Percentiles rank a stretch among this genome's conserved stretches.
Conservation (phyloP, 2,329 filamentous ascomycete species). For the Catunica adiposa region DNA sequence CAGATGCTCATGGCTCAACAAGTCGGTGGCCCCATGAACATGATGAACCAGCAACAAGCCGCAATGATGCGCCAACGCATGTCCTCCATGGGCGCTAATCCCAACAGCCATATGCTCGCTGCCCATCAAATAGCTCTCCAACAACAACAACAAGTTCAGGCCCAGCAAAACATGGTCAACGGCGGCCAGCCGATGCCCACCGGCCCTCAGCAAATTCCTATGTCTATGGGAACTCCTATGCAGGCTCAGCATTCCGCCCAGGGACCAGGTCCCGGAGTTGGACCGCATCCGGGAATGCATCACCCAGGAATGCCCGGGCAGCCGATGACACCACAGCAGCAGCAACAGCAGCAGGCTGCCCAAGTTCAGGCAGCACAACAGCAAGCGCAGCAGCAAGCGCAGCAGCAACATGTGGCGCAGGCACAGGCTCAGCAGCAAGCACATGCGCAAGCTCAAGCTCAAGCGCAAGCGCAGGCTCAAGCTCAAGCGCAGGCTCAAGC, state of each 20-base stretch:
- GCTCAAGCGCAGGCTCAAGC: conserved; percentile 14
- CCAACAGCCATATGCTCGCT: conserved; percentile 24
- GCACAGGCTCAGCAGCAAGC: conserved; percentile 1
- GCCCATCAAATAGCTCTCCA: conserved; percentile 30
- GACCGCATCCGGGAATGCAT: conserved; percentile 26
- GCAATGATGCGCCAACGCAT: conserved; percentile 27
- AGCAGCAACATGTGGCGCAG: conserved; percentile 19
- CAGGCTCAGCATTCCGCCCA: conserved; percentile 17
- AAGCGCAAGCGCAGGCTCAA: conserved; percentile 22
- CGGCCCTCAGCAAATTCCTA: conserved; percentile 24
- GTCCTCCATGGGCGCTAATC: neutral
- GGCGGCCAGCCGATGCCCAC: conserved; percentile 33
- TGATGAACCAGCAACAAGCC: conserved; percentile 33
- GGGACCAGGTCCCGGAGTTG: conserved; percentile 8
- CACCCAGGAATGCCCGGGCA: conserved; percentile 16
- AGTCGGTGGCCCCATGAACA: conserved; percentile 31
- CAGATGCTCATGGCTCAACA: conserved; percentile 40
- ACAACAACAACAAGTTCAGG: conserved; percentile 23
- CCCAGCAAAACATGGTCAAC: conserved; percentile 23
- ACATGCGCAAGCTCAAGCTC: conserved; percentile 20
- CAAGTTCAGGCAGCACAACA: conserved; percentile 18
- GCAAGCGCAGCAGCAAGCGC: conserved; percentile 23
- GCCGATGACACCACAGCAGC: conserved; percentile 7
- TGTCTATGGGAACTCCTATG: conserved; percentile 15
- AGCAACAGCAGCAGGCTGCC: conserved; percentile 9